Base-by-base conservation (phyloP, 1,284 basidiomycete genomes). In the Heterobasidion annosum region DNA sequence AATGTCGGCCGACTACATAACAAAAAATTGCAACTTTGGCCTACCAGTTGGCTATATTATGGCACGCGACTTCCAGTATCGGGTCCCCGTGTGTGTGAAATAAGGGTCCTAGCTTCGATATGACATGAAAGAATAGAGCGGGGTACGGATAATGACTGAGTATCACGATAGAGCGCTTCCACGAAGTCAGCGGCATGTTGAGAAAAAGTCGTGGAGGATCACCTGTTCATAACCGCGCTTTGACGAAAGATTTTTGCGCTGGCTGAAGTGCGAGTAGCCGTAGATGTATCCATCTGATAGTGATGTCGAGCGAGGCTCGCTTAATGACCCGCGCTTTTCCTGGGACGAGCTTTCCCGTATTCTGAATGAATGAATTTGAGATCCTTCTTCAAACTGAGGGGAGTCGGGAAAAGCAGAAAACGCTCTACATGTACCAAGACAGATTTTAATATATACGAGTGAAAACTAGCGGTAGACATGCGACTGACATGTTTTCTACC, bases 321-420 rank as follows among this genome's bases (percentile, higher is more conserved):
- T 25, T 1, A 25, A 25, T 25, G 25, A 25, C 25, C 25, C 25
- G 25, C 25, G 25, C 25, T 25, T 25, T 25, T 25, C 25, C 52
- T 8, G 58, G 57, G 48, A 57, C 32, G 32, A 59, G 32, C 67
- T 67, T 56, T 77, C 76, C 54, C 83, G 78, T 53, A 89, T 76
- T 48, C 85, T 78, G 66, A 91, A 91, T 0, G 87, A 90, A 64
- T 91, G 86, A 2, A 74, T 75, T 63, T 85, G 79, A 1, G 81
- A 80, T 8, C 88, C 82, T 68, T 92, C 76, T 50, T 88, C 83
- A 56, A 91, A 91, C 53, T 91, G 83, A 0, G 84, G 73, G 0
- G 92, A 94, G 64, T 98, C 95, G 0, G 96, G 96, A 64, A 99
- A 94, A 0, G 93, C 85, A 0, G 91, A 93, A 70, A 98, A 98